Evolutionary conservation across 257 asterid species (phyloP).

Genomic region (Gardenia jasminoides): DNA sequence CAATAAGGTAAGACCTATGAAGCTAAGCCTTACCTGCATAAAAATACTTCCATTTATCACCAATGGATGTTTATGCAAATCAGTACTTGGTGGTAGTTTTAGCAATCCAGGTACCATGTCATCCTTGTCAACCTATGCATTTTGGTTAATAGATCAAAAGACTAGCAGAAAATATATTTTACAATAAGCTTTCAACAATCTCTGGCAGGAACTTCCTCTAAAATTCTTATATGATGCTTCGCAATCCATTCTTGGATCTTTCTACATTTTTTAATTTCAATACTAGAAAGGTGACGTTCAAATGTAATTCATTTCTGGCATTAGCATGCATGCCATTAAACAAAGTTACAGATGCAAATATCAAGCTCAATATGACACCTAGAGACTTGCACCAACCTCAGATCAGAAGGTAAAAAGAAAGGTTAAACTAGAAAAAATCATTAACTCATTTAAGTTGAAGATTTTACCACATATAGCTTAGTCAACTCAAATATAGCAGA

Average conservation of each 20-base stretch:
- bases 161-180: constrained; percentile 1
- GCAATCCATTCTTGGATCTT: not conserved
- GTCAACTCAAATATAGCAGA: constrained; percentile 53
- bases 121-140: constrained; percentile 63
- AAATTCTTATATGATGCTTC: not conserved
- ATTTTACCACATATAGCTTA: constrained; percentile 55
- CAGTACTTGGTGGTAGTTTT: constrained; percentile 80
- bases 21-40: constrained; percentile 59
- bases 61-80: constrained; percentile 85
- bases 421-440: not conserved
- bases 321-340: not conserved
- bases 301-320: not conserved
- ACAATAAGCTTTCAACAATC: too few species aligned
- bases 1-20: not conserved
- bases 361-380: not conserved
- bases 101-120: constrained; percentile 72
- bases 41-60: constrained; percentile 63
- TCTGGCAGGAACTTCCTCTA: too few species aligned
- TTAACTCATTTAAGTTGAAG: not conserved
- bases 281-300: not conserved
- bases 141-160: constrained; percentile 10
- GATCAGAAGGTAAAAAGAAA: not conserved
- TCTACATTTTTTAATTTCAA: not conserved
- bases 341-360: not conserved
- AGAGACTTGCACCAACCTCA: not conserved